Evolutionary conservation across 78 protist genomes (phyloP).

Genomic region (Tieghemostelium lacteum): DNA sequence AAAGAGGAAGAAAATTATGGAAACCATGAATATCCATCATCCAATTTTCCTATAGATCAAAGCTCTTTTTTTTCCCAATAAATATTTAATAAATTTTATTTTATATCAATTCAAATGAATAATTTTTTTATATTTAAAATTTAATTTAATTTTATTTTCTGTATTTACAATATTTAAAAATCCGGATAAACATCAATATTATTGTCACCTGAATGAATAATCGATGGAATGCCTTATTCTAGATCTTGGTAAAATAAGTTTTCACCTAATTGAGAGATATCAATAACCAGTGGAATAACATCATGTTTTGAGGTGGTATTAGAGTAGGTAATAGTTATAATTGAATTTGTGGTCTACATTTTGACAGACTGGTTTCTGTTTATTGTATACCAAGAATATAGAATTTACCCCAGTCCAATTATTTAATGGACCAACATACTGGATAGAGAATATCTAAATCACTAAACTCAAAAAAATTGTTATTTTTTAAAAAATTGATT

Average conservation of each 20-base stretch:
- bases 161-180: constrained; percentile 60
- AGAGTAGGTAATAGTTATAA: constrained; percentile 52
- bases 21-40: too few relatives aligned
- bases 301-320: constrained; percentile 18
- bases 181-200: constrained; percentile 85
- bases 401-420: constrained; percentile 21
- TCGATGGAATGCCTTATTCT: constrained; percentile 26
- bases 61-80: too few relatives aligned
- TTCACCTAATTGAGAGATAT: constrained; percentile 17
- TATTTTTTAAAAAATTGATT: too few relatives aligned
- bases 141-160: too few relatives aligned
- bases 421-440: constrained; percentile 50
- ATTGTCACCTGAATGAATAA: constrained; percentile 78
- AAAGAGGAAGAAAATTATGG: too few relatives aligned
- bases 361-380: constrained; percentile 71
- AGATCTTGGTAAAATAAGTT: constrained; percentile 37
- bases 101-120: too few relatives aligned
- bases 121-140: too few relatives aligned
- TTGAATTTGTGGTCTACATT: constrained; percentile 57
- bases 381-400: constrained; percentile 66
- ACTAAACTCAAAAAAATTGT: constrained; percentile 80
- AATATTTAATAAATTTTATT: too few relatives aligned
- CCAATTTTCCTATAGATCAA: too few relatives aligned
- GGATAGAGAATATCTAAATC: constrained; percentile 81
- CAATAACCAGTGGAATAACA: constrained; percentile 15